Percentiles rank a stretch among this genome's conserved stretches.
Conservation (phyloP, 2,329 filamentous ascomycete genomes). For the Botrytis pseudocinerea region DNA sequence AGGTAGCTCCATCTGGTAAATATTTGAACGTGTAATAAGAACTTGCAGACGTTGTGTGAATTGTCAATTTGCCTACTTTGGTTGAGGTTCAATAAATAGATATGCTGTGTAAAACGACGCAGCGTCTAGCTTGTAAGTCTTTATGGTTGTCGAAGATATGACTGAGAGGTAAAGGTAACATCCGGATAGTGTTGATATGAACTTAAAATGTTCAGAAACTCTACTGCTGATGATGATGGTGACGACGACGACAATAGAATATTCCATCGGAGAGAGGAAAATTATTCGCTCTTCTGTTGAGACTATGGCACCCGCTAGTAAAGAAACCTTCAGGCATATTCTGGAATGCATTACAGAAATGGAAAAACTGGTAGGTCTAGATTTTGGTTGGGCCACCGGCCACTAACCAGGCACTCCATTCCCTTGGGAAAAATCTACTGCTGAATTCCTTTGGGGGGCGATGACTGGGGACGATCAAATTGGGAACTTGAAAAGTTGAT, state of each 20-base stretch:
- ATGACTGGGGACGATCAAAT: too few species aligned
- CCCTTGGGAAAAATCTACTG: background rate
- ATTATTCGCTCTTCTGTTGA: background rate
- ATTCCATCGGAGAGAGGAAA: background rate
- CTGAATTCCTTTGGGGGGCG: too few species aligned
- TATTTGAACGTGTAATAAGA: background rate
- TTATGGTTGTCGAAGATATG: background rate
- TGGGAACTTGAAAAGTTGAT: too few species aligned
- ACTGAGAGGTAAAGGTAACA: background rate
- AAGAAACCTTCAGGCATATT: background rate
- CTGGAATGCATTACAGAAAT: background rate
- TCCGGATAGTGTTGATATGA: background rate
- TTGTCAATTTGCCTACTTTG: background rate
- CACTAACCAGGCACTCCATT: background rate
- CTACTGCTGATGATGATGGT: background rate
- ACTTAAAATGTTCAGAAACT: background rate
- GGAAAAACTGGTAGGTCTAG: background rate
- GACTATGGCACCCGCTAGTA: background rate
- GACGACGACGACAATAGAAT: background rate
- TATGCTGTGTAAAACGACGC: background rate
- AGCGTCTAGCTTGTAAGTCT: background rate
- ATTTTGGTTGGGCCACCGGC: background rate
- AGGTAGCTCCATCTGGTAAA: background rate
- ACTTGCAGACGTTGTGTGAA: background rate
- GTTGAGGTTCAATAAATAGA: background rate